A percentile compares a stretch with the other conserved stretches of the same genome.
Evolutionary conservation across 768 basidiomycete genomes (phyloP).

Genomic region (Kwoniella bestiolae): DNA sequence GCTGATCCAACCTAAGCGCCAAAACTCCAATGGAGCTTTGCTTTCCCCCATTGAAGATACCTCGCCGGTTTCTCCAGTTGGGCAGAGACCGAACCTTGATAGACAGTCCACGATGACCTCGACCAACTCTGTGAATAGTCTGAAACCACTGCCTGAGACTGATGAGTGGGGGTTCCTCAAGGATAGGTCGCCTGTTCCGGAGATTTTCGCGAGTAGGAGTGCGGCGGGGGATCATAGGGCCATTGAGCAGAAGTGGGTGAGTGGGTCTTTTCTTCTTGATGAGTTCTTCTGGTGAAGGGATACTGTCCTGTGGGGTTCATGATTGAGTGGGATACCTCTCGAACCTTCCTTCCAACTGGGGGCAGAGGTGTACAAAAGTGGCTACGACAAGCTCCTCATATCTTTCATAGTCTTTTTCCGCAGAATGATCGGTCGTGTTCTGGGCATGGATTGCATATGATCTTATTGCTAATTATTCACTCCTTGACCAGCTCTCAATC

Average conservation of each 20-base stretch:
- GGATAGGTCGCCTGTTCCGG: constrained; percentile 45
- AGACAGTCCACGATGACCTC: constrained; percentile 13
- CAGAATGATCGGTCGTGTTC: too few relatives aligned
- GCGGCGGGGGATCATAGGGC: constrained; percentile 39
- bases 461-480: background rate
- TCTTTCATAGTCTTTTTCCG: too few relatives aligned
- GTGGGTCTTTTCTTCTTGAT: constrained; percentile 7
- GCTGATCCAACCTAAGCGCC: constrained; percentile 41
- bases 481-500: constrained; percentile 35
- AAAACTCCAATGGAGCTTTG: background rate
- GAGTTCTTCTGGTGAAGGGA: too few relatives aligned
- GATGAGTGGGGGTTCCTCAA: constrained; percentile 55
- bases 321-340: too few relatives aligned
- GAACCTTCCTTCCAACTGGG: too few relatives aligned
- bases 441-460: background rate
- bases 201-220: constrained; percentile 40
- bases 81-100: background rate
- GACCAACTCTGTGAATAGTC: background rate
- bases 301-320: too few relatives aligned
- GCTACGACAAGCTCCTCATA: too few relatives aligned
- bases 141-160: constrained; percentile 40
- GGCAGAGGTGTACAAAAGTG: too few relatives aligned
- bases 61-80: constrained; percentile 1
- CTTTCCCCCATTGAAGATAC: constrained; percentile 20
- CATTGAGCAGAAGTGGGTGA: constrained; percentile 51